Percentiles rank a stretch among this genome's conserved stretches.
phyloP scores from a whole-genome alignment of 257 asterid species.

The Eustoma russellianum region DNA sequence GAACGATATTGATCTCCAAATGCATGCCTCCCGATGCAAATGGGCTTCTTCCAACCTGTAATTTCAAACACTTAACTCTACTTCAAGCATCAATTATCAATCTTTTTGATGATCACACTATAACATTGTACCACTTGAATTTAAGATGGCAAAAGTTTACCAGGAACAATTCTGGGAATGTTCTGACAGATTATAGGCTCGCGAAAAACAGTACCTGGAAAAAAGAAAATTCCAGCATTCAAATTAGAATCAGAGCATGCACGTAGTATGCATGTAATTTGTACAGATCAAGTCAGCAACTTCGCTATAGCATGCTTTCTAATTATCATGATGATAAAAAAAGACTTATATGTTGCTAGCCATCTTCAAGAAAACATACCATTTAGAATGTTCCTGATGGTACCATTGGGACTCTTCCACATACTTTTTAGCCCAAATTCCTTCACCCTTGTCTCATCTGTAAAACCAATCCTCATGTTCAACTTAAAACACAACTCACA shows the following conservation, averaged over 20 bases:
- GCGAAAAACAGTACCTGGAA: constrained; percentile 84
- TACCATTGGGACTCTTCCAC: constrained; percentile 98
- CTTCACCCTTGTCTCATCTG: constrained; percentile 86
- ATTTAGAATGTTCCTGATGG: constrained; percentile 77
- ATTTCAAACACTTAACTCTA: not conserved
- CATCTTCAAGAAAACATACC: constrained; percentile 28
- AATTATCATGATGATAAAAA: not conserved
- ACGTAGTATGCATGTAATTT: not conserved
- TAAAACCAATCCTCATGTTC: constrained; percentile 5
- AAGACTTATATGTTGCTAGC: not conserved
- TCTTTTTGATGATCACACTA: not conserved
- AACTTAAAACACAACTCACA: no score
- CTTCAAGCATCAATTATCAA: constrained; percentile 7
- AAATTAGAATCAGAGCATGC: not conserved
- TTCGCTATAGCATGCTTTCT: not conserved
- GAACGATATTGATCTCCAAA: constrained; percentile 96
- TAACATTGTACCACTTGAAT: constrained; percentile 4
- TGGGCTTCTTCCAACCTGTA: constrained; percentile 92
- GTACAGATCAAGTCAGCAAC: not conserved
- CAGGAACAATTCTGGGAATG: constrained; percentile 76
- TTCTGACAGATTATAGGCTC: constrained; percentile 83
- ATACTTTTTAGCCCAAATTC: constrained; percentile 75
- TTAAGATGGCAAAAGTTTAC: constrained; percentile 31
- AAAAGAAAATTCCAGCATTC: constrained; percentile 3
- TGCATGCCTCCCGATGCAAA: constrained; percentile 92